Evolutionary conservation across 345 rosid species (phyloP).

Genomic region (Chamaenerion angustifolium): DNA sequence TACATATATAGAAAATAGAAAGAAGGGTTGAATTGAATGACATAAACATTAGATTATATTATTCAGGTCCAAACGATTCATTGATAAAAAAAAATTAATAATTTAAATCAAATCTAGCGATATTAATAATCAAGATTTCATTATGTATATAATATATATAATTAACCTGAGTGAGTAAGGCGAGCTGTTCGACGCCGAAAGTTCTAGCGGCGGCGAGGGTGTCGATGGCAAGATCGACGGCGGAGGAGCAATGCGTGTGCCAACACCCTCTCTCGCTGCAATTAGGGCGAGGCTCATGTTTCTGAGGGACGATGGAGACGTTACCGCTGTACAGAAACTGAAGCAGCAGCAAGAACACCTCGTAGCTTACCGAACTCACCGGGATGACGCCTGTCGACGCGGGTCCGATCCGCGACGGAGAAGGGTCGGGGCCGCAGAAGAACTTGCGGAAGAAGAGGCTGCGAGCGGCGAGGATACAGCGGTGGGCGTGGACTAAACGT

Average conservation of each 20-base stretch:
- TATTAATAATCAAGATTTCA: no score
- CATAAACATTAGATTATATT: not conserved
- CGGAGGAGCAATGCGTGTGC: slow-evolving; percentile 99
- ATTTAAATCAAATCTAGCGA: no score
- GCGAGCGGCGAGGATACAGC: slow-evolving; percentile 94
- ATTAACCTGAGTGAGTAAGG: slow-evolving; percentile 98
- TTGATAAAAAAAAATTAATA: no score
- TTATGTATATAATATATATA: no score
- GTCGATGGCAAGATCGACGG: slow-evolving; percentile 97
- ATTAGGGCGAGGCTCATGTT: slow-evolving; percentile 90
- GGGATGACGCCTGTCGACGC: slow-evolving; percentile 41
- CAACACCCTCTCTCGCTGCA: slow-evolving; percentile 95
- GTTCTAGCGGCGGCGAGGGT: slow-evolving; percentile 92
- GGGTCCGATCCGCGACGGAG: slow-evolving; percentile 18
- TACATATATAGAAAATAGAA: not conserved
- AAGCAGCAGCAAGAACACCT: slow-evolving; percentile 77
- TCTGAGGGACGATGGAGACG: slow-evolving; percentile 90
- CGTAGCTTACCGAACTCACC: slow-evolving; percentile 93
- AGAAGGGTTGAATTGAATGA: not conserved
- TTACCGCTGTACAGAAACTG: slow-evolving; percentile 98
- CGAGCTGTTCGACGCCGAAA: slow-evolving; percentile 98
- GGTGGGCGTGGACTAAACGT: slow-evolving; percentile 88
- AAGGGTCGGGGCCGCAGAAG: slow-evolving; percentile 77
- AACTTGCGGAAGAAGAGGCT: slow-evolving; percentile 85
- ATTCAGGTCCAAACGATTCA: no score